Base-by-base conservation (phyloP, 2,329 filamentous ascomycete species). In the Periglandula ipomoeae region DNA sequence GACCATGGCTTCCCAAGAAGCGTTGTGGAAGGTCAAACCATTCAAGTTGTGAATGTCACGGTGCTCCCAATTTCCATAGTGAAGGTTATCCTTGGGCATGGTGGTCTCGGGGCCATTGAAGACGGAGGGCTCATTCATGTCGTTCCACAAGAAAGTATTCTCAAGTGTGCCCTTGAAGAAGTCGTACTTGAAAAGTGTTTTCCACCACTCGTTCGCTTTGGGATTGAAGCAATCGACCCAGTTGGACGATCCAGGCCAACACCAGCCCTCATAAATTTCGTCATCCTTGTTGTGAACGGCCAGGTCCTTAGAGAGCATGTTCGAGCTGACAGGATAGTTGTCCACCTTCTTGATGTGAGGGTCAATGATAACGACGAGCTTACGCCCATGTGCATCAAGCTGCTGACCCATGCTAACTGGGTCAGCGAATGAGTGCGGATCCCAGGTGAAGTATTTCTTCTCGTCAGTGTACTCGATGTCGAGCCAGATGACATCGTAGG, bases 101-200 rank as follows among this genome's bases (percentile, higher is more conserved):
- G 91, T 97, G 3, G 89, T 95, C 67, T 98, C 93, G 0, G 93
- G 93, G 0, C 93, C 93, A 64, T 97, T 97, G 74, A 98, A 98
- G 2, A 98, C 93, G 0, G 93, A 97, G 0, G 93, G 93, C 70
- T 98, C 93, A 63, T 96, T 97, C 93, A 98, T 98, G 65, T 98
- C 93, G 65, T 98, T 98, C 93, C 93, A 98, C 59, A 98, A 81
- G 67, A 89, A 96, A 0, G 88, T 84, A 65, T 97, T 98, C 55
- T 84, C 75, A 58, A 84, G 77, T 1, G 89, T 89, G 43, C 89
- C 90, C 66, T 88, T 87, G 76, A 96, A 98, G 37, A 71, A 78
- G 62, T 88, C 82, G 56, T 94, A 97, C 59, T 86, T 84, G 76
- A 95, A 97, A 10, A 97, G 77, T 3, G 75, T 70, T 57, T 82